phyloP scores from a whole-genome alignment of 306 rosid genomes.

The Trifolium subterraneum region DNA sequence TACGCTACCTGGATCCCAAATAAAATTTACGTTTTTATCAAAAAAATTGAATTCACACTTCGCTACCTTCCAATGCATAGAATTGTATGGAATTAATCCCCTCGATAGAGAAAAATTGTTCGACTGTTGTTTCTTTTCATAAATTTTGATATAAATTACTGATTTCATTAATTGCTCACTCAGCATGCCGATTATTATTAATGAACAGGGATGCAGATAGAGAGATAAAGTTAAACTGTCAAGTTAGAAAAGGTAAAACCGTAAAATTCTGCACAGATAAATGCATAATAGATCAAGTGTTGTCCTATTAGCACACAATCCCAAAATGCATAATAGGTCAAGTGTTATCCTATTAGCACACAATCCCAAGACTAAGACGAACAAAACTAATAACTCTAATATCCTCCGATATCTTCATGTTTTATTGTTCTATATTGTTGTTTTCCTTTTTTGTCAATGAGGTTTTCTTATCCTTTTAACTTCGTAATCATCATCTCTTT shows the following conservation, averaged over 20 bases:
- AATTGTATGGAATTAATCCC: conserved; percentile 4
- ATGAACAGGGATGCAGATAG: conserved; percentile 24
- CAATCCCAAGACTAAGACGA: not conserved
- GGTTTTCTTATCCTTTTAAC: conserved; percentile 16
- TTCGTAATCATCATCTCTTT: conserved; percentile 2
- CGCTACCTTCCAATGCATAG: not conserved
- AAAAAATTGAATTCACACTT: conserved; percentile 5
- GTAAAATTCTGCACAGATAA: conserved; percentile 17
- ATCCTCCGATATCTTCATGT: not conserved
- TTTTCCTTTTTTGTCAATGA: not conserved
- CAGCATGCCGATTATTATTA: not conserved
- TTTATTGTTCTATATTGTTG: not conserved
- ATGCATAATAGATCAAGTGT: not conserved
- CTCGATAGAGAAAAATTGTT: conserved; percentile 21
- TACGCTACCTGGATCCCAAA: not conserved
- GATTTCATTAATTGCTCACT: not conserved
- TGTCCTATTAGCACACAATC: not conserved
- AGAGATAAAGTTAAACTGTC: conserved; percentile 4
- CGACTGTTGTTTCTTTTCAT: not conserved
- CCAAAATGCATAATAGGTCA: not conserved
- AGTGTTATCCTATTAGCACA: not conserved
- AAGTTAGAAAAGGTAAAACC: not conserved
- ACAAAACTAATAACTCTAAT: conserved; percentile 21
- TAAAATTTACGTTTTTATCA: not conserved
- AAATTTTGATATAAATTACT: conserved; percentile 4